Percentiles rank a stretch among this genome's conserved stretches.
phyloP scores from a whole-genome alignment of 2,329 filamentous ascomycete species.

The Bimuria novae-zelandiae region DNA sequence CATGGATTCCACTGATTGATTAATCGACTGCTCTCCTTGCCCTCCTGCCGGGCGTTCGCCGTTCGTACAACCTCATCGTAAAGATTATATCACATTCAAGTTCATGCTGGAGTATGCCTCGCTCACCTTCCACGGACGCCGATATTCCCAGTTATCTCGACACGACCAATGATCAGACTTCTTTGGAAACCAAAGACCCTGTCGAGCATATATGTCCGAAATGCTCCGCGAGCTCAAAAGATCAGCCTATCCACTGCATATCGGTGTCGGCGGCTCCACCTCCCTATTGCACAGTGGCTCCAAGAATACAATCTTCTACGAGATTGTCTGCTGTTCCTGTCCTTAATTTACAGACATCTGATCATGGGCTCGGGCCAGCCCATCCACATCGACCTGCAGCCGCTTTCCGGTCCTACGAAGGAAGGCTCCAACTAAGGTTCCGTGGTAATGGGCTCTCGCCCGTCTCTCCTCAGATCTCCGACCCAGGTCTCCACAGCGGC shows the following conservation, averaged over 20 bases:
- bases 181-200: not conserved
- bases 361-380: not conserved
- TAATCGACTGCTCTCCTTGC: not conserved
- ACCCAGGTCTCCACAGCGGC: not conserved
- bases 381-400: slow-evolving; percentile 5
- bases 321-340: slow-evolving; percentile 5
- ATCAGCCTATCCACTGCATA: slow-evolving; percentile 14
- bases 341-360: slow-evolving; percentile 9
- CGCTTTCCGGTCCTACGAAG: not conserved
- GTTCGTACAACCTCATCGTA: not conserved
- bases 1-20: not conserved
- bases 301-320: not conserved
- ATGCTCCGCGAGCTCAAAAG: slow-evolving; percentile 10
- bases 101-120: not conserved
- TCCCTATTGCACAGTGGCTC: not conserved
- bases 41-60: not conserved
- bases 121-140: too few species aligned
- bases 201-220: slow-evolving; percentile 11
- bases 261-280: slow-evolving; percentile 6
- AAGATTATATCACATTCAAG: not conserved
- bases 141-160: slow-evolving; percentile 5
- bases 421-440: slow-evolving; percentile 6
- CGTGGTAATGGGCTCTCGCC: slow-evolving; percentile 12
- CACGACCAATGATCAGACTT: not conserved
- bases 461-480: not conserved